Conservation (phyloP, 1,284 basidiomycete genomes). For the Gymnopus androsaceus region DNA sequence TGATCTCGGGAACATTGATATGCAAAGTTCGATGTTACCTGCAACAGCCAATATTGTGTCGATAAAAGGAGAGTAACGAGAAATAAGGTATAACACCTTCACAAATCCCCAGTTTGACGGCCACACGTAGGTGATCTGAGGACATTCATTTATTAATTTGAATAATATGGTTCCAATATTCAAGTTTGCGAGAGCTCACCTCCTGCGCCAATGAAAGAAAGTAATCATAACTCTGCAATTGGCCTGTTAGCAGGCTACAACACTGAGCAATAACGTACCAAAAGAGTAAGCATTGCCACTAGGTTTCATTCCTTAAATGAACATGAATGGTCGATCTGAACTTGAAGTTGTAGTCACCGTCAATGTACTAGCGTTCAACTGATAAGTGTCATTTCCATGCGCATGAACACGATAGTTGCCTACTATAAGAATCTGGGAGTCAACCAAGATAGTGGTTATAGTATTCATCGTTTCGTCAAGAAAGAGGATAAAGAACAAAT, state of each 20-base stretch:
- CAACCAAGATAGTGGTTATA: neutral
- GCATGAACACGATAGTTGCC: neutral
- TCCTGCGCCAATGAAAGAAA: constrained; percentile 3
- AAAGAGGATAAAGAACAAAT: too few species aligned
- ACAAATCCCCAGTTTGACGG: constrained; percentile 6
- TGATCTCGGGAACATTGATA: too few species aligned
- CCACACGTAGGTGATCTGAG: constrained; percentile 8
- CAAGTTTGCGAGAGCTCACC: too few species aligned
- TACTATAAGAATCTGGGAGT: neutral
- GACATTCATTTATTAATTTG: neutral
- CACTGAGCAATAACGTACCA: neutral
- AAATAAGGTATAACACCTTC: constrained; percentile 4
- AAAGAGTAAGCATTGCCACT: constrained; percentile 6
- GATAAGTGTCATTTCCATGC: neutral
- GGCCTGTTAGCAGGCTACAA: neutral
- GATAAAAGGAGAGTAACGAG: constrained; percentile 10
- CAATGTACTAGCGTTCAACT: neutral
- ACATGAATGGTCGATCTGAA: too few species aligned
- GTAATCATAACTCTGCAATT: neutral
- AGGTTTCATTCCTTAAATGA: neutral
- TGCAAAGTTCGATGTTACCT: neutral
- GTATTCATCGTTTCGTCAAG: too few species aligned
- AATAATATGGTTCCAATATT: neutral
- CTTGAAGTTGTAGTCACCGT: neutral
- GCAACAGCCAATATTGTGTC: constrained; percentile 1